These are phyloP conservation scores for Lyophyllum atratum DNA, from an alignment of 768 basidiomycete genomes.

Conservation along the genomic window DNA sequence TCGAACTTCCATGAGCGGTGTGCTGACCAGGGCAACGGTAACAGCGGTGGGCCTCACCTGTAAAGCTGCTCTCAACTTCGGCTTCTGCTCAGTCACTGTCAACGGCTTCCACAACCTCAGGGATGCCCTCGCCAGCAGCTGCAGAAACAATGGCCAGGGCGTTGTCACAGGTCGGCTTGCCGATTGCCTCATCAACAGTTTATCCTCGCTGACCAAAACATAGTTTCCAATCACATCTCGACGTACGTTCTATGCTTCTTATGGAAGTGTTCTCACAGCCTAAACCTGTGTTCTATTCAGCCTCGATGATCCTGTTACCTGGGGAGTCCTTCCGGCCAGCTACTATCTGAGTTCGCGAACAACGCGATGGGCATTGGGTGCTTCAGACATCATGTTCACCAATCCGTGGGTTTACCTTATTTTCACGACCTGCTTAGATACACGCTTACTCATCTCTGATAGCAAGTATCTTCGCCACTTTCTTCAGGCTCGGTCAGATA, in stretches of 20 bases:
- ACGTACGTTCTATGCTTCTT: slow-evolving; percentile 63
- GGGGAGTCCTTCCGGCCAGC: slow-evolving; percentile 77
- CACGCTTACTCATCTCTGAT: slow-evolving; percentile 17
- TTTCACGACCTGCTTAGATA: slow-evolving; percentile 9
- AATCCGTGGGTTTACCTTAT: slow-evolving; percentile 63
- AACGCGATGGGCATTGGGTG: slow-evolving; percentile 91
- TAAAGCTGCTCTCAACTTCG: slow-evolving; percentile 74
- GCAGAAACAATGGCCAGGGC: slow-evolving; percentile 55
- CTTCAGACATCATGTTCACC: slow-evolving; percentile 93
- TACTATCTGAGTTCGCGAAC: slow-evolving; percentile 60
- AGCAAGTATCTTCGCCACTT: slow-evolving; percentile 75
- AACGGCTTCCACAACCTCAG: slow-evolving; percentile 67
- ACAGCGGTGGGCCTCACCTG: slow-evolving; percentile 72
- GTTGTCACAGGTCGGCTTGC: slow-evolving; percentile 66
- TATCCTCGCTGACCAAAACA: not conserved
- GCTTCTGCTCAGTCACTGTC: slow-evolving; percentile 68
- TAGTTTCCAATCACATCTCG: slow-evolving; percentile 94
- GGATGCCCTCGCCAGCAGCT: slow-evolving; percentile 54
- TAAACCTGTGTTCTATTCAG: slow-evolving; percentile 37
- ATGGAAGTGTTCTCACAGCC: slow-evolving; percentile 1
- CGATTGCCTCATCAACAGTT: not conserved
- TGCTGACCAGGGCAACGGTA: slow-evolving; percentile 63
- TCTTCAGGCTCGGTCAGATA: slow-evolving; percentile 89
- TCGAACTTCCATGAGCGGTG: slow-evolving; percentile 33
- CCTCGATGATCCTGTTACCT: slow-evolving; percentile 82